Base-by-base conservation (phyloP, 2,329 filamentous ascomycete genomes). In the Neonectria punicea region DNA sequence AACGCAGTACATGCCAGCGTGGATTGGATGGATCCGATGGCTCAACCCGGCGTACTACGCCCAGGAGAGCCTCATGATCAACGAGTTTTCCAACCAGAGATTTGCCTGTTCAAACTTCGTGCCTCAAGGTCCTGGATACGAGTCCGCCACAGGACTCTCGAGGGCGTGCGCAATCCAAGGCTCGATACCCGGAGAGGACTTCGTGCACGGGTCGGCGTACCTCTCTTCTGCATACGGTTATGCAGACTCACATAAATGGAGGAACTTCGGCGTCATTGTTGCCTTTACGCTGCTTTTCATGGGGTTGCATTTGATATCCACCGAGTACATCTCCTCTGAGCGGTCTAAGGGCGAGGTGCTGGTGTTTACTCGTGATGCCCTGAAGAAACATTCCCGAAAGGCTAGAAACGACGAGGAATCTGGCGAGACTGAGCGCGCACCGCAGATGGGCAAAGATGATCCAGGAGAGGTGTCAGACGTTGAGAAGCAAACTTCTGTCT, bases 381-480 rank as follows among this genome's bases (percentile, higher is more conserved):
- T 65, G 39, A 73, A 66, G 59, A 68, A 66, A 7, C 58, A 72
- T 3, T 53, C 47, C 2, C 30, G 20, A 6, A 85, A 94, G 67
- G 89, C 94, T 5, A 90, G 94, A 0, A 49, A 14, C 74, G 93
- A 92, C 28, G 95, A 92, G 89, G 93, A 63, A 41, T 49, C 60
- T 2, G 54, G 54, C 10, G 20, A 41, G 14, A 6, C 18, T 22
- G 16, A 28, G 0, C 34, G 8, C 2, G 8, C 22, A 18, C 39
- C 25, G 14, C 30, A 53, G 11, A 2, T n/a, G 13, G 5, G n/a
- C 16, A 22, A 18, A 8, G 47, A 63, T 18, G 49, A 53, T n/a
- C 25, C 54, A 8, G 60, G 22, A 11, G 54, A 63, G 9, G 41
- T 41, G 4, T 43, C 60, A 1, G 32, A 58, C 50, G 62, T 68